phyloP scores from a whole-genome alignment of 2,329 filamentous ascomycete genomes.

The Hirsutella minnesotensis region DNA sequence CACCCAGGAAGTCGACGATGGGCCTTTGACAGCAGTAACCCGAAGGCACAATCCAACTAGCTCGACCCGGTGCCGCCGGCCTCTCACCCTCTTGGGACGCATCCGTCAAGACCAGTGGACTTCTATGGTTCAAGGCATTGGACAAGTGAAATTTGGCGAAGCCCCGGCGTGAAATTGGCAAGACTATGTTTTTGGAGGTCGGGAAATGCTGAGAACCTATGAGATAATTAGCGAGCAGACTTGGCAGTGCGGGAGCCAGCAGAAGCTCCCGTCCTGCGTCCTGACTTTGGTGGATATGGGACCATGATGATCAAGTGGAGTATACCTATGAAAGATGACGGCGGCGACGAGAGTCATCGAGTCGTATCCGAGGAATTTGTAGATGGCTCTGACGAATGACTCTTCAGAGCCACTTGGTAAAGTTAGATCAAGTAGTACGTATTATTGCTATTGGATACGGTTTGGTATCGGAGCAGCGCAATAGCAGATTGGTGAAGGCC shows the following conservation, averaged over 20 bases:
- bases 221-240: background rate
- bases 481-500: background rate
- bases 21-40: background rate
- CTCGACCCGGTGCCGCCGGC: background rate
- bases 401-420: too few species aligned
- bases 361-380: background rate
- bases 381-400: background rate
- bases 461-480: background rate
- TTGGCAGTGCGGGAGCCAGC: background rate
- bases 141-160: background rate
- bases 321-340: background rate
- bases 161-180: background rate
- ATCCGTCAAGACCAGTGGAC: background rate
- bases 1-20: background rate
- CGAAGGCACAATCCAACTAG: background rate
- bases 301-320: background rate
- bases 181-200: background rate
- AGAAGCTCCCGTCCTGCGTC: background rate
- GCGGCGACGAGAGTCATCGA: background rate
- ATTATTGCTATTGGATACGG: background rate
- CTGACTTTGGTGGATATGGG: background rate
- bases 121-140: background rate
- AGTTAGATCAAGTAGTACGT: too few species aligned
- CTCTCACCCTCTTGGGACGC: background rate
- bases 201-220: background rate